Conservation (phyloP, 1,284 basidiomycete genomes). For the Nidula niveotomentosa region DNA sequence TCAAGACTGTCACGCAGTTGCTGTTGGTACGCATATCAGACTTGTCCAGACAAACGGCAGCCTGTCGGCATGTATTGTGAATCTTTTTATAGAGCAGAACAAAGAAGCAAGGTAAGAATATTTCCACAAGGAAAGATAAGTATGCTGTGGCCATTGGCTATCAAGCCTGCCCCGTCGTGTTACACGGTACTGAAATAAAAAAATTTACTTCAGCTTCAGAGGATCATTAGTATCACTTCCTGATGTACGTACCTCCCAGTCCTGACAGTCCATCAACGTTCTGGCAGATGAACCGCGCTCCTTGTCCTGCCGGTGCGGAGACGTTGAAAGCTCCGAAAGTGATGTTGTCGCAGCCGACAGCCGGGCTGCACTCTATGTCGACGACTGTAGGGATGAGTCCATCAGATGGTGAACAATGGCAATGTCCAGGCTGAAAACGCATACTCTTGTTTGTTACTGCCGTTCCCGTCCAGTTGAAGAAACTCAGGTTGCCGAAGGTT, state of each 20-base stretch:
- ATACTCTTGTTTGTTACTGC: slow-evolving; percentile 39
- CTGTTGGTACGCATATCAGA: no score
- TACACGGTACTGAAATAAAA: slow-evolving; percentile 12
- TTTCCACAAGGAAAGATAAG: no score
- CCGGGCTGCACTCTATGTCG: slow-evolving; percentile 53
- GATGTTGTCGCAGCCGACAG: slow-evolving; percentile 46
- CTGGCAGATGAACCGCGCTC: slow-evolving; percentile 40
- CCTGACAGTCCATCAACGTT: slow-evolving; percentile 45
- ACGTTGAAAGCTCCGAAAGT: slow-evolving; percentile 43
- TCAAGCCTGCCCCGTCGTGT: slow-evolving; percentile 4
- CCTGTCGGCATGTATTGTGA: no score
- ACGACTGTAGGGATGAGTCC: slow-evolving; percentile 35
- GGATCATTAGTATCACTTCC: not conserved
- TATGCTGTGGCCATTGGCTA: not conserved
- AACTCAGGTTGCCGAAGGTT: slow-evolving; percentile 47
- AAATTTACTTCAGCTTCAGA: not conserved
- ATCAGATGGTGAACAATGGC: slow-evolving; percentile 4
- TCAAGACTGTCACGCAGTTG: no score
- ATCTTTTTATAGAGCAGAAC: no score
- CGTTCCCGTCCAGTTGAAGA: slow-evolving; percentile 49
- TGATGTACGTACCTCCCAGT: slow-evolving; percentile 25
- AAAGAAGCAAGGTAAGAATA: no score
- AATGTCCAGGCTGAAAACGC: slow-evolving; percentile 13
- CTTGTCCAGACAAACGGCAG: no score
- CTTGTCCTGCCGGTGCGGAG: slow-evolving; percentile 30